Percentiles rank a stretch among this genome's conserved stretches.
Conservation (phyloP, 306 rosid genomes). For the Trifolium subterraneum region DNA sequence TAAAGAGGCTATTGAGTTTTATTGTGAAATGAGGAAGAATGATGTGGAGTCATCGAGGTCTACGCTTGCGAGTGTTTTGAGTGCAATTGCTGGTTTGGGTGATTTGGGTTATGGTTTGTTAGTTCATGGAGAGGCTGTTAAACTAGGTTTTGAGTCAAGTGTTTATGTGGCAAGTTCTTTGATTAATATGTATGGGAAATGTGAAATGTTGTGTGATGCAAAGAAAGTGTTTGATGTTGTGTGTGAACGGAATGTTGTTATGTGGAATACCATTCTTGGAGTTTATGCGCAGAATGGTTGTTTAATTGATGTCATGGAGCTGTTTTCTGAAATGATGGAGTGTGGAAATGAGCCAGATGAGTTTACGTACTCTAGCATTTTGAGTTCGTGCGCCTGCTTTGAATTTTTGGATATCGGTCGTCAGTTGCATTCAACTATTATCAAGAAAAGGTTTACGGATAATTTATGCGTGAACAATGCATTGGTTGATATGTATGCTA, state of each 20-base stretch:
- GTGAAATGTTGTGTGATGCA: slow-evolving; percentile 58
- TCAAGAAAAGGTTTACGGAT: slow-evolving; percentile 58
- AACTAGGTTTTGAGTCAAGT: slow-evolving; percentile 69
- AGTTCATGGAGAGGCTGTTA: slow-evolving; percentile 74
- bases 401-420: slow-evolving; percentile 57
- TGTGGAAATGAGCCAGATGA: slow-evolving; percentile 64
- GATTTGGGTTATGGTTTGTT: slow-evolving; percentile 59
- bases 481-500: slow-evolving; percentile 82
- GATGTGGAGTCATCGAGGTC: slow-evolving; percentile 73
- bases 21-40: slow-evolving; percentile 57
- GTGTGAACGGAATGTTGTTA: slow-evolving; percentile 60
- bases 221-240: slow-evolving; percentile 57
- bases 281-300: slow-evolving; percentile 65
- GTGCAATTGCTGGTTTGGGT: slow-evolving; percentile 62
- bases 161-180: slow-evolving; percentile 87
- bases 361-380: slow-evolving; percentile 78
- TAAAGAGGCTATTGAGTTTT: slow-evolving; percentile 58
- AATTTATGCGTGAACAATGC: slow-evolving; percentile 77
- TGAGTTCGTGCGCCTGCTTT: slow-evolving; percentile 73
- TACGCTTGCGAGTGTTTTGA: slow-evolving; percentile 83
- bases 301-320: slow-evolving; percentile 55
- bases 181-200: slow-evolving; percentile 87
- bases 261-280: slow-evolving; percentile 89
- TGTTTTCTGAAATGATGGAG: slow-evolving; percentile 60
- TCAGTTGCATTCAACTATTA: slow-evolving; percentile 66